Conservation (phyloP, 257 asterid genomes). For the Solanum clarkiae region DNA sequence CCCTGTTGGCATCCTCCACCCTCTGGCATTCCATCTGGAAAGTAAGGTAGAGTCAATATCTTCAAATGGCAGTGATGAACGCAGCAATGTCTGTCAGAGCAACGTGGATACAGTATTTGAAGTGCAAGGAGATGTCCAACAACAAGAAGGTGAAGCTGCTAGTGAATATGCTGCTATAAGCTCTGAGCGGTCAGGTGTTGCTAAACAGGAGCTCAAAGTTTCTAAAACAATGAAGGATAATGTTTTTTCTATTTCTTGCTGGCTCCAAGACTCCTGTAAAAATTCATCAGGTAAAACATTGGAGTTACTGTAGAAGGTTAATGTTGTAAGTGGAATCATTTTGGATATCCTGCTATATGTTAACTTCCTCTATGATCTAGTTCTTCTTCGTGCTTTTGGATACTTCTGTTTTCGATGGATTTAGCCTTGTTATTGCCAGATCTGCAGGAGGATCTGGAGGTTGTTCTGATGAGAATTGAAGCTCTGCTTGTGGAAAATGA, state of each 20-base stretch:
- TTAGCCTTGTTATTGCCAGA: constrained; percentile 29
- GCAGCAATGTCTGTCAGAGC: constrained; percentile 12
- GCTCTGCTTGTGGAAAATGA: constrained; percentile 36
- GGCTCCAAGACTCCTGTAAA: constrained; percentile 52
- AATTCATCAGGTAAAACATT: constrained; percentile 49
- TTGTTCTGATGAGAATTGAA: constrained; percentile 54
- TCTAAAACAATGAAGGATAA: constrained; percentile 44
- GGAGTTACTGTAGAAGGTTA: neutral
- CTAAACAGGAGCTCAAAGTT: constrained; percentile 25
- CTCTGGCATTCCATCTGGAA: constrained; percentile 81
- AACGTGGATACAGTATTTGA: constrained; percentile 47
- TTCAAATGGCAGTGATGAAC: constrained; percentile 17
- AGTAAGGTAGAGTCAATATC: constrained; percentile 29
- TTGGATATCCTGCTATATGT: neutral
- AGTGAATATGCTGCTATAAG: constrained; percentile 7
- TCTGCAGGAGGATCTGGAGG: constrained; percentile 52
- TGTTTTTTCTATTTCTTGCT: constrained; percentile 64
- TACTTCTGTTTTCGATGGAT: neutral
- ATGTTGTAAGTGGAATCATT: neutral
- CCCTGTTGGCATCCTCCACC: constrained; percentile 93
- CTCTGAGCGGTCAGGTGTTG: constrained; percentile 16
- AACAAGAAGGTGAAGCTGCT: constrained; percentile 22
- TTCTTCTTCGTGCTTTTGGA: neutral
- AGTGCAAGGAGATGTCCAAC: constrained; percentile 51
- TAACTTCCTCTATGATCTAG: neutral